These are phyloP conservation scores for Diaporthe helianthi DNA, from an alignment of 2,329 filamentous ascomycete genomes.

Conservation along the genomic window DNA sequence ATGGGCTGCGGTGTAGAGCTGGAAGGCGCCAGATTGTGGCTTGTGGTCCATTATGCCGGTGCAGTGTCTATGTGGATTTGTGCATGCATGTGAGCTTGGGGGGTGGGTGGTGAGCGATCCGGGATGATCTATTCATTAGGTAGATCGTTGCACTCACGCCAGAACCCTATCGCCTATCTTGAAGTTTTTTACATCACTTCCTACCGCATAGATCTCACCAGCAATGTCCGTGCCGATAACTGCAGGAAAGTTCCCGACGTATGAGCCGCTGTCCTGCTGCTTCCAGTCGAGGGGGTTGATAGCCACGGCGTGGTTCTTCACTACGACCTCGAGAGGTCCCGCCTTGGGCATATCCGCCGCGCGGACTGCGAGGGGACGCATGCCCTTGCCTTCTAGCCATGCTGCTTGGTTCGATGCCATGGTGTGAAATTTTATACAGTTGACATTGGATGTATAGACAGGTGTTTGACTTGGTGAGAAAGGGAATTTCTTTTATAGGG, in stretches of 20 bases:
- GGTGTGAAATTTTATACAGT: neutral
- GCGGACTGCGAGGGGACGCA: neutral
- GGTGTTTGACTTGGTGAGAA: too few relatives aligned
- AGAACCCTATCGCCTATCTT: constrained; percentile 39
- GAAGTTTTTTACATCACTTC: constrained; percentile 35
- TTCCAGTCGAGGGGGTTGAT: constrained; percentile 41
- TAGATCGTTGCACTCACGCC: neutral
- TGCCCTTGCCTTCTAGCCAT: constrained; percentile 5
- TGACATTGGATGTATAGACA: rapidly evolving
- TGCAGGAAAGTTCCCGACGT: constrained; percentile 39
- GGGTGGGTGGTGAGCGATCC: too few relatives aligned
- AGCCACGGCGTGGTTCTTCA: constrained; percentile 38
- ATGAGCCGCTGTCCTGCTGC: constrained; percentile 40
- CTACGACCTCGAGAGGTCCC: constrained; percentile 31
- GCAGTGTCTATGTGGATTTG: neutral
- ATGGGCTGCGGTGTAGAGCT: constrained; percentile 27
- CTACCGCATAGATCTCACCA: constrained; percentile 37
- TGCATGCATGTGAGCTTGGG: too few relatives aligned
- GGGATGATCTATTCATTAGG: neutral
- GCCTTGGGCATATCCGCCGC: constrained; percentile 29
- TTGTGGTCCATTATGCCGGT: constrained; percentile 12
- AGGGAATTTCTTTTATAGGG: neutral
- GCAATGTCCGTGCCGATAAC: constrained; percentile 39
- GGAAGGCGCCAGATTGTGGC: constrained; percentile 33
- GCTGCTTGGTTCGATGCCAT: constrained; percentile 29